A percentile compares a stretch with the other conserved stretches of the same genome.
Evolutionary conservation across 768 basidiomycete species (phyloP).

Genomic region (Mycena rosella): DNA sequence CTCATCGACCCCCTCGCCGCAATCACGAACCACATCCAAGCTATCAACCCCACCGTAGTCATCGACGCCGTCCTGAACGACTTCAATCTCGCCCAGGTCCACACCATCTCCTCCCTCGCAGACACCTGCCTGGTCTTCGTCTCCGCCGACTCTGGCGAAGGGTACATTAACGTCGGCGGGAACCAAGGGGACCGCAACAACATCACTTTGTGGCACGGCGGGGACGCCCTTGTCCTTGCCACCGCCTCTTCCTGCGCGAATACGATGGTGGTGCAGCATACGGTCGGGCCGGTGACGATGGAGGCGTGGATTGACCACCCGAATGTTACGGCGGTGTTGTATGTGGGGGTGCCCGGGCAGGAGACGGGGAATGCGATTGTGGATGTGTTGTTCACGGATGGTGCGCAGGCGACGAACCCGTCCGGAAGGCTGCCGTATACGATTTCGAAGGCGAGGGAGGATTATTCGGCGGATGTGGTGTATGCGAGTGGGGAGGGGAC

Average conservation of each 20-base stretch:
- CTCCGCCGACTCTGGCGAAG: slow-evolving; percentile 57
- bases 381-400: slow-evolving; percentile 70
- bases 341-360: slow-evolving; percentile 65
- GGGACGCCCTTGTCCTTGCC: slow-evolving; percentile 56
- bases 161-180: slow-evolving; percentile 57
- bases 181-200: slow-evolving; percentile 45
- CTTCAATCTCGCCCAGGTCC: slow-evolving; percentile 42
- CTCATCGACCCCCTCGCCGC: slow-evolving; percentile 40
- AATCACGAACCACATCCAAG: slow-evolving; percentile 42
- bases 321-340: slow-evolving; percentile 59
- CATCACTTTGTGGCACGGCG: slow-evolving; percentile 55
- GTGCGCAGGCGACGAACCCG: slow-evolving; percentile 57
- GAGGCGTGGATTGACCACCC: slow-evolving; percentile 75
- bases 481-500: slow-evolving; percentile 1
- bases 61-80: slow-evolving; percentile 45
- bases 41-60: slow-evolving; percentile 40
- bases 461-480: slow-evolving; percentile 56
- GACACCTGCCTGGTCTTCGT: slow-evolving; percentile 47
- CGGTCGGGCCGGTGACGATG: slow-evolving; percentile 67
- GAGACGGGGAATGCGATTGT: slow-evolving; percentile 71
- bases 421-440: slow-evolving; percentile 64
- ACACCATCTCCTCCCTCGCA: slow-evolving; percentile 40
- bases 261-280: slow-evolving; percentile 73
- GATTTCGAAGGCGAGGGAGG: slow-evolving; percentile 63
- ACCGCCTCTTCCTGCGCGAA: slow-evolving; percentile 66